These are phyloP conservation scores for Plasmodium falciparum DNA, from an alignment of 169 alveolate genomes.

Conservation along the genomic window DNA sequence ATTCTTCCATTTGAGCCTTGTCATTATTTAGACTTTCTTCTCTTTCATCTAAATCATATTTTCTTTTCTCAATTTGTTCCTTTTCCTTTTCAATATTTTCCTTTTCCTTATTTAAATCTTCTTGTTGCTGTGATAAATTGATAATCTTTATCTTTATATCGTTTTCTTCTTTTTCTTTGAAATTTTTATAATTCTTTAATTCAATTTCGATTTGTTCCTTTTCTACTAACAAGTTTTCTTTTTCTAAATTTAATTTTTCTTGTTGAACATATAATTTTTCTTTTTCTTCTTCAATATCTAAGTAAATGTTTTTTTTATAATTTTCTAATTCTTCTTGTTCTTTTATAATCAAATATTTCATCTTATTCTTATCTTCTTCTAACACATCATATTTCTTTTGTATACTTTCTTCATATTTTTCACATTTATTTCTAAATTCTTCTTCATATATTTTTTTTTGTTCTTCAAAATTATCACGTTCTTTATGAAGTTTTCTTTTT, in stretches of 20 bases:
- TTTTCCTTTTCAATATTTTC: constrained; percentile 65
- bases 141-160: constrained; percentile 66
- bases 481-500: constrained; percentile 44
- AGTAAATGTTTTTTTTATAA: constrained; percentile 34
- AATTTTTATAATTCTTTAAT: constrained; percentile 69
- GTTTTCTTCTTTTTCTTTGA: constrained; percentile 73
- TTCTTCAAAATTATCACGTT: constrained; percentile 61
- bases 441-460: constrained; percentile 70
- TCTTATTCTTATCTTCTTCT: constrained; percentile 62
- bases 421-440: constrained; percentile 66
- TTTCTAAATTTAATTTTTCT: constrained; percentile 65
- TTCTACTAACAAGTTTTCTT: constrained; percentile 72
- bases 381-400: constrained; percentile 46
- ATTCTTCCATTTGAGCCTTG: constrained; percentile 59
- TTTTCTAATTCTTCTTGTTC: constrained; percentile 76
- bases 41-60: constrained; percentile 56
- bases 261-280: constrained; percentile 67
- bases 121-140: constrained; percentile 72
- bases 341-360: constrained; percentile 65
- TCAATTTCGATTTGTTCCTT: constrained; percentile 75
- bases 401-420: constrained; percentile 64
- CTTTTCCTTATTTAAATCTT: constrained; percentile 70
- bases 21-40: constrained; percentile 61
- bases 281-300: constrained; percentile 75
- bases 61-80: constrained; percentile 57